Percentiles rank a stretch among this genome's conserved stretches.
Conservation (phyloP, 169 alveolate genomes). For the Plasmodium malariae region DNA sequence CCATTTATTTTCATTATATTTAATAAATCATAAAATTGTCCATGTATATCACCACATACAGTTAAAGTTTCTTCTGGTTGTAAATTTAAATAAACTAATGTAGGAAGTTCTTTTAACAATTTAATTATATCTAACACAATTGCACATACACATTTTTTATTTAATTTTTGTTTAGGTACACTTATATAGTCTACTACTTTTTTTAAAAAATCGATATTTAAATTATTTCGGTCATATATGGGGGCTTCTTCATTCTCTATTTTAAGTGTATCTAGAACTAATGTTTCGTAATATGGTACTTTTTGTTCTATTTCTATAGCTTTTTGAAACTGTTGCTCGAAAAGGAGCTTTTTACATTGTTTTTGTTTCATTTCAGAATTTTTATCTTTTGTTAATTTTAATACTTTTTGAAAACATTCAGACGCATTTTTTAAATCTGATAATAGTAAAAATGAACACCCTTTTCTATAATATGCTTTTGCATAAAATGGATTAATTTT, state of each 20-base stretch:
- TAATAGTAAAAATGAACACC: conserved; percentile 95
- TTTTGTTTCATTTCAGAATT: conserved; percentile 55
- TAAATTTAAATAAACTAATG: conserved; percentile 92
- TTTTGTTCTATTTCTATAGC: conserved; percentile 83
- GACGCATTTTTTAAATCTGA: conserved; percentile 94
- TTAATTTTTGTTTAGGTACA: conserved; percentile 95
- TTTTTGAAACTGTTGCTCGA: conserved; percentile 62
- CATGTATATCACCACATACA: conserved; percentile 99
- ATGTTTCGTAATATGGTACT: conserved; percentile 57
- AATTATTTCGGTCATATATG: conserved; percentile 78
- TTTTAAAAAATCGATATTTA: conserved; percentile 69
- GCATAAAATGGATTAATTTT: conserved; percentile 93
- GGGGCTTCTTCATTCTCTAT: conserved; percentile 78
- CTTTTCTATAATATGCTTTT: conserved; percentile 98
- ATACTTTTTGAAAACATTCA: conserved; percentile 89
- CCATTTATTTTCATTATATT: conserved; percentile 98
- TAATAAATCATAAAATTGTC: conserved; percentile 98
- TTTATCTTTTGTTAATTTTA: conserved; percentile 87
- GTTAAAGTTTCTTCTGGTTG: conserved; percentile 95
- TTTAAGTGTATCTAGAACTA: conserved; percentile 56
- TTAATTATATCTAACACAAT: conserved; percentile 92
- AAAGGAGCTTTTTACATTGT: conserved; percentile 60
- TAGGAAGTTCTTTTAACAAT: conserved; percentile 88
- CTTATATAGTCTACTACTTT: conserved; percentile 85
- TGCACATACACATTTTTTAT: conserved; percentile 93